These are phyloP conservation scores for Castanea crenata DNA, from an alignment of 306 rosid species.

Conservation along the genomic window DNA sequence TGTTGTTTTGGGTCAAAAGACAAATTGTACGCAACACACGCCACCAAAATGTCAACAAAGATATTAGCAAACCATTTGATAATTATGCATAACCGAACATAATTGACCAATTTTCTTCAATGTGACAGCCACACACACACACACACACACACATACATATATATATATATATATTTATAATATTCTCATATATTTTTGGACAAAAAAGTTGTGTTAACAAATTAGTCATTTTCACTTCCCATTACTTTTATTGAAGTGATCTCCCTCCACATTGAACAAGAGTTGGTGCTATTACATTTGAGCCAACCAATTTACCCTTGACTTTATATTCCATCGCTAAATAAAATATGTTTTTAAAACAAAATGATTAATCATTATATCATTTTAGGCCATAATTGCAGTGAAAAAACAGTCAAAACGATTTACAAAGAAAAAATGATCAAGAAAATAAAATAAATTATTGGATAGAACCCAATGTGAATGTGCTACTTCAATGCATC, in stretches of 20 bases:
- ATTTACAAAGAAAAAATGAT: too few species aligned
- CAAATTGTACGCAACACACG: background rate
- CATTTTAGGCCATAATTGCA: background rate
- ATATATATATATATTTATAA: too few species aligned
- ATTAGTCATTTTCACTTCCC: background rate
- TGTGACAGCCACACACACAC: background rate
- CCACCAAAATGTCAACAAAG: background rate
- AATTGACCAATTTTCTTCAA: background rate
- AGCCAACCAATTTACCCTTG: too few species aligned
- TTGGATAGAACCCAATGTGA: background rate
- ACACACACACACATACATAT: too few species aligned
- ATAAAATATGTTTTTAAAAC: too few species aligned
- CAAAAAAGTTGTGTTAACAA: background rate
- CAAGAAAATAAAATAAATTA: too few species aligned
- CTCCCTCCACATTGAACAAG: background rate
- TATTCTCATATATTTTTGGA: background rate
- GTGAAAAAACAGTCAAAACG: background rate
- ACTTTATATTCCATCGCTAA: too few species aligned
- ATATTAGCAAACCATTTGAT: background rate
- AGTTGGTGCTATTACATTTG: background rate
- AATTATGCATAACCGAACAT: background rate
- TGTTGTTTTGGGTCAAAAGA: background rate
- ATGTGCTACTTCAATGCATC: slow-evolving; percentile 20
- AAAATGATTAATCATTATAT: background rate
- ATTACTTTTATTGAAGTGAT: background rate